Conservation (phyloP, 306 rosid genomes). For the Dalbergia oliveri region DNA sequence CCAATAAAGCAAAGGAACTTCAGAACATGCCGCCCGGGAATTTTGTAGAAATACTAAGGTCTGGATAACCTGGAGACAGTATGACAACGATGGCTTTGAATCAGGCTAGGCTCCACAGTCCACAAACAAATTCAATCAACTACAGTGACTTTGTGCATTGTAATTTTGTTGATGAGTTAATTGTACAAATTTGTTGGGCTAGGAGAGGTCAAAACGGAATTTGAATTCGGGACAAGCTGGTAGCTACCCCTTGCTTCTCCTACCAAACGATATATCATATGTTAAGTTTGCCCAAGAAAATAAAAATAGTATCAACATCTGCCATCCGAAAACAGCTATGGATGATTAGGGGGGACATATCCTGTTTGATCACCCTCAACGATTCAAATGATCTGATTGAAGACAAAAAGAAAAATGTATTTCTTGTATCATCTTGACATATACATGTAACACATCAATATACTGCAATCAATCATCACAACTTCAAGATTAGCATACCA, state of each 20-base stretch:
- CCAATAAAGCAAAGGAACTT: constrained; percentile 50
- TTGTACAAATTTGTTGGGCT: constrained; percentile 19
- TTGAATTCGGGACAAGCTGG: background rate
- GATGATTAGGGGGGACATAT: no score
- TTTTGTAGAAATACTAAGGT: constrained; percentile 18
- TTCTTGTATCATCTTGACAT: constrained; percentile 41
- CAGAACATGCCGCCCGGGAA: constrained; percentile 41
- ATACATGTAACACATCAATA: constrained; percentile 50
- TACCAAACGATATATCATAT: background rate
- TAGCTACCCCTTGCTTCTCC: constrained; percentile 22
- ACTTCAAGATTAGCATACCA: constrained; percentile 60
- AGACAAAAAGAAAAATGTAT: constrained; percentile 42
- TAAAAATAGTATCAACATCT: no score
- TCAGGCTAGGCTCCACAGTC: constrained; percentile 45
- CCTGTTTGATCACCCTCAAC: no score
- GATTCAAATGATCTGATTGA: constrained; percentile 19
- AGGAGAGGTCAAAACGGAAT: background rate
- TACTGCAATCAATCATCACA: constrained; percentile 51
- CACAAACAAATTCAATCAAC: constrained; percentile 31
- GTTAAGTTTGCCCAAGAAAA: no score
- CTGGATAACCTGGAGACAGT: constrained; percentile 42
- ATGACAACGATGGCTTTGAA: constrained; percentile 41
- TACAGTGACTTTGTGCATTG: constrained; percentile 24
- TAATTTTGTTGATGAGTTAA: constrained; percentile 9
- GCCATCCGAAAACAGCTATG: no score